Evolutionary conservation across 805 yeast species (phyloP).

Genomic region (Schwanniomyces polymorphus): DNA sequence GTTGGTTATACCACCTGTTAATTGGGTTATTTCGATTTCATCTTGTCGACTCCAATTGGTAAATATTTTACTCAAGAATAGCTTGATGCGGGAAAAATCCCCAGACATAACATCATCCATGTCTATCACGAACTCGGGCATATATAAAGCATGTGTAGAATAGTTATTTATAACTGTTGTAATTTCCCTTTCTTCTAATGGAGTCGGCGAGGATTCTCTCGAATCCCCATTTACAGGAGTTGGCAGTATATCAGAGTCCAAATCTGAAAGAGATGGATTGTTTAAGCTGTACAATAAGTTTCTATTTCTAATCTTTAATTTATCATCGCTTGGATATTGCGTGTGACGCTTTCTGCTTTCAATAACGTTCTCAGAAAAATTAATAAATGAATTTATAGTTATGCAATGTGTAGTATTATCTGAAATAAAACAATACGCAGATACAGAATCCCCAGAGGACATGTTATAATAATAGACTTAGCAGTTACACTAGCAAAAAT

Average conservation of each 20-base stretch:
- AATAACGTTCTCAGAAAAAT: conserved; percentile 7
- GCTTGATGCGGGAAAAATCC: conserved; percentile 36
- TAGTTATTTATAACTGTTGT: conserved; percentile 19
- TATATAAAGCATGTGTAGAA: conserved; percentile 49
- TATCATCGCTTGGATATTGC: background rate
- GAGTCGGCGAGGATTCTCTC: conserved; percentile 1
- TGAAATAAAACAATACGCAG: conserved; percentile 30
- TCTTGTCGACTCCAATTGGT: conserved; percentile 34
- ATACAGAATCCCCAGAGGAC: conserved; percentile 6
- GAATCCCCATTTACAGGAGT: conserved; percentile 1
- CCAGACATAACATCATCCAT: conserved; percentile 35
- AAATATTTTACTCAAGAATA: conserved; percentile 43
- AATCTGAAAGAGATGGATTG: conserved; percentile 36
- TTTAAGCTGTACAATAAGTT: conserved; percentile 35
- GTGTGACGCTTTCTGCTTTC: conserved; percentile 1
- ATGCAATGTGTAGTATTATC: conserved; percentile 24
- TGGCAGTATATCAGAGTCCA: conserved; percentile 21
- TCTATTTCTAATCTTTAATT: conserved; percentile 16
- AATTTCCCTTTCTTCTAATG: conserved; percentile 4
- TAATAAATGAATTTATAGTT: conserved; percentile 19
- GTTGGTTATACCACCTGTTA: conserved; percentile 67
- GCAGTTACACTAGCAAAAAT: background rate
- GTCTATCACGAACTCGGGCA: conserved; percentile 44
- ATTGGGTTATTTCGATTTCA: conserved; percentile 37
- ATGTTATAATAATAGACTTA: background rate